Conservation (phyloP, 768 basidiomycete genomes). For the Erythrobasidium yunnanense region DNA sequence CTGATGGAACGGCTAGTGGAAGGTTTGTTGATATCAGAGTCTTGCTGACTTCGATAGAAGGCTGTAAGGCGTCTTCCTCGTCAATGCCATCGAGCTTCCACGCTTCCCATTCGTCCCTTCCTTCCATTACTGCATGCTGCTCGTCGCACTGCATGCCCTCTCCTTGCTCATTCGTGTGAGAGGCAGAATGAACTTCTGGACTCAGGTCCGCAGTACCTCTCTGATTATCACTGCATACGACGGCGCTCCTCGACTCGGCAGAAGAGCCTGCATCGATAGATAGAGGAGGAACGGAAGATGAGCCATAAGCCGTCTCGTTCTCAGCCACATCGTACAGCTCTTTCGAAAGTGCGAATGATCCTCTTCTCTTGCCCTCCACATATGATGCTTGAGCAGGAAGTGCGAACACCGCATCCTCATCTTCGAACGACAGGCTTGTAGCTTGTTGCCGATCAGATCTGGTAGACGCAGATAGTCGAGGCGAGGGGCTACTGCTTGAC, state of each 20-base stretch:
- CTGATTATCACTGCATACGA: too few species aligned
- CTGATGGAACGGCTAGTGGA: too few species aligned
- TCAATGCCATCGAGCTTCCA: slow-evolving; percentile 25
- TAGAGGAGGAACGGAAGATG: slow-evolving; percentile 5
- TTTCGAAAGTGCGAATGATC: background rate
- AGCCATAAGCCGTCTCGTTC: background rate
- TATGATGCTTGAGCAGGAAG: background rate
- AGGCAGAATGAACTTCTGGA: too few species aligned
- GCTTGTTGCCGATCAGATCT: background rate
- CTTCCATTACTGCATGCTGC: background rate
- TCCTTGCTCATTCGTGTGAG: too few species aligned
- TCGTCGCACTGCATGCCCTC: too few species aligned
- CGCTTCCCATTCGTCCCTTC: background rate
- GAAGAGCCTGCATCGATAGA: background rate
- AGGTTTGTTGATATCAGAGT: too few species aligned
- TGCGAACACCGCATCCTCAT: slow-evolving; percentile 35
- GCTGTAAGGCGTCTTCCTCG: too few species aligned
- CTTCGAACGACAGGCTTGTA: slow-evolving; percentile 32
- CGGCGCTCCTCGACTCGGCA: too few species aligned
- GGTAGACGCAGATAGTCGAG: background rate
- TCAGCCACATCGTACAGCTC: background rate
- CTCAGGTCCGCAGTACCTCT: too few species aligned
- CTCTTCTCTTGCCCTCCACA: background rate
- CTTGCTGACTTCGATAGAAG: too few species aligned
- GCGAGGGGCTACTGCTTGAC: background rate